phyloP scores from a whole-genome alignment of 805 yeast species.

The Metschnikowia santaceciliae region DNA sequence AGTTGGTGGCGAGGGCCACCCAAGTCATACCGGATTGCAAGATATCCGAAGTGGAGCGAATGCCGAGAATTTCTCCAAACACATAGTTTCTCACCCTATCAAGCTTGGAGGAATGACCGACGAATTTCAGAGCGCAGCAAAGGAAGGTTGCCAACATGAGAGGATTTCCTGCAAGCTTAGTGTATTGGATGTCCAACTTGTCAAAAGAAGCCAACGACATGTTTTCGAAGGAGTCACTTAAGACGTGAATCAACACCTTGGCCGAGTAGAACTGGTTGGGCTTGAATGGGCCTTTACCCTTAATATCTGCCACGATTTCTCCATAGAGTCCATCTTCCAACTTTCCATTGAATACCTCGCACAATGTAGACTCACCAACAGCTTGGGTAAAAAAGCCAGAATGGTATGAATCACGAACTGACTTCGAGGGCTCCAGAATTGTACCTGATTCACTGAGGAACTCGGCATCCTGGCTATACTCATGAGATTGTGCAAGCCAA shows the following conservation, averaged over 20 bases:
- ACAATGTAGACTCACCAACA: neutral
- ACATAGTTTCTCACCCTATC: constrained; percentile 55
- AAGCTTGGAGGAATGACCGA: constrained; percentile 33
- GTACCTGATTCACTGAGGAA: constrained; percentile 1
- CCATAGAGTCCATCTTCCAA: neutral
- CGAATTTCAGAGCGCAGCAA: constrained; percentile 33
- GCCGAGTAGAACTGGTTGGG: constrained; percentile 14
- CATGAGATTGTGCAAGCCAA: neutral
- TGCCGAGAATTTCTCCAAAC: constrained; percentile 64
- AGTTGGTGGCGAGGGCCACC: constrained; percentile 45
- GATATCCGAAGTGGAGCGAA: constrained; percentile 39
- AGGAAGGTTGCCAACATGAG: constrained; percentile 27
- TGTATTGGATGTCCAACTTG: constrained; percentile 30
- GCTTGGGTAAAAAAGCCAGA: neutral
- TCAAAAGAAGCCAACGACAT: constrained; percentile 20
- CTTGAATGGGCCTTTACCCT: constrained; percentile 13
- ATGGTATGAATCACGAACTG: neutral
- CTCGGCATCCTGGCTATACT: constrained; percentile 1
- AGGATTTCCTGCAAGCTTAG: constrained; percentile 28
- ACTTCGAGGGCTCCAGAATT: neutral
- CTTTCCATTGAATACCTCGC: constrained; percentile 5
- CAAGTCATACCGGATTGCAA: constrained; percentile 41
- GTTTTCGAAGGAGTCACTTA: constrained; percentile 28
- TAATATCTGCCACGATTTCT: constrained; percentile 2
- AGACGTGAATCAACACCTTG: constrained; percentile 24